These are phyloP conservation scores for Monosporascus sp. DNA, from an alignment of 2,329 filamentous ascomycete species.

Conservation along the genomic window DNA sequence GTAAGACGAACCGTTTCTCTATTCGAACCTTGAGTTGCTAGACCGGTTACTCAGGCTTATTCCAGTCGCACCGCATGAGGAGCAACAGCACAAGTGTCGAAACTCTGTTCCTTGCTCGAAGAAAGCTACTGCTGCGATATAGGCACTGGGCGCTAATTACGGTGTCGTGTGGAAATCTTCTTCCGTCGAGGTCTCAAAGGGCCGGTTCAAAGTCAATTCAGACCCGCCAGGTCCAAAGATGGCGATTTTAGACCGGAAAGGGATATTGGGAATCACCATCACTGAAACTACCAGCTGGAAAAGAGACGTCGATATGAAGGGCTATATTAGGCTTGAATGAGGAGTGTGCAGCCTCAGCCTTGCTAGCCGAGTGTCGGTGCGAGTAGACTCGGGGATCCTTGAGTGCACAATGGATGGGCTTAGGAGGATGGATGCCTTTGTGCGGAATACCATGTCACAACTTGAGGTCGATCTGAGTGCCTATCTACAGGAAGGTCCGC, in stretches of 20 bases:
- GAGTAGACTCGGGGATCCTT: not conserved
- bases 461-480: not conserved
- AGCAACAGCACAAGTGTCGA: slow-evolving; percentile 58
- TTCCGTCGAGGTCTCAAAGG: slow-evolving; percentile 24
- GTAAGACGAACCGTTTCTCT: slow-evolving; percentile 77
- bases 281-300: slow-evolving; percentile 29
- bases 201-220: slow-evolving; percentile 18
- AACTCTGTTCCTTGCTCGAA: slow-evolving; percentile 59
- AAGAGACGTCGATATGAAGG: slow-evolving; percentile 32
- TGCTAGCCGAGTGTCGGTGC: not conserved
- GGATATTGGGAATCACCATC: slow-evolving; percentile 19
- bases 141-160: slow-evolving; percentile 50
- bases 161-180: slow-evolving; percentile 25
- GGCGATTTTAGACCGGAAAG: slow-evolving; percentile 18
- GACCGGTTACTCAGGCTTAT: slow-evolving; percentile 64
- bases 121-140: slow-evolving; percentile 71
- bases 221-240: slow-evolving; percentile 12
- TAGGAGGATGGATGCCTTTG: no score
- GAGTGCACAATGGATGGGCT: no score
- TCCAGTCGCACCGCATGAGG: slow-evolving; percentile 65
- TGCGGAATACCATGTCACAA: no score
- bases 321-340: slow-evolving; percentile 21
- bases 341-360: not conserved
- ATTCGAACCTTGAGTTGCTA: slow-evolving; percentile 76
- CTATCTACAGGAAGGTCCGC: not conserved